Evolutionary conservation across 1,139 yeast species (phyloP), one percentile per base, ranked within the genome.

Genomic region (Geotrichum candidum): DNA sequence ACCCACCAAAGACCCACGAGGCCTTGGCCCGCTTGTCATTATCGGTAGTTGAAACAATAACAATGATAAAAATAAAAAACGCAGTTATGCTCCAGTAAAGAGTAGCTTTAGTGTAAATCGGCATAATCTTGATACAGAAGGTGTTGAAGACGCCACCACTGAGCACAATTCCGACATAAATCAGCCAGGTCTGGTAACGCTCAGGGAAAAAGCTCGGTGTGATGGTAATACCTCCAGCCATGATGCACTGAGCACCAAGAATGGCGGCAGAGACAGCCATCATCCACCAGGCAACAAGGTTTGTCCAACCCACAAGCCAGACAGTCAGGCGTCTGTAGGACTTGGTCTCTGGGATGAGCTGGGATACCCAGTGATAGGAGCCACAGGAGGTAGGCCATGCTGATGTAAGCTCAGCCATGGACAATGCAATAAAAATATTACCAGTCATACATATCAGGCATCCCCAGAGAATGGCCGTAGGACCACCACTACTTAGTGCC

Each of bases 61-160:
- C 68, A 46, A 67, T 64, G 52, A 68, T 66, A 33, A 68, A 63
- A 52, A 66, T 58, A 35, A 65, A 23, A 45, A 68, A 68, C 9
- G 70, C 69, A 29, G 57, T 55, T 22, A 68, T 56, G 22, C 68
- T 64, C 68, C 68, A 68, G 64, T 67, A 63, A 57, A 68, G 61
- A 18, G 68, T 58, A 53, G 51, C 56, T 31, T 54, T 56, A 18
- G 65, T 61, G 59, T 63, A 63, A 31, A 53, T 35, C 10, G 58
- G 61, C 59, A 63, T 63, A 56, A 61, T 53, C 23, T 56, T 61
- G 57, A 63, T 56, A 54, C 65, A 61, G 27, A 56, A 56, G 22
- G 62, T 54, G 57, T 63, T 63, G 58, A 62, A 63, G 33, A 63
- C 18, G 3, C 60, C 63, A 11, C 60, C 65, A 10, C 58, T 52